phyloP scores from a whole-genome alignment of 768 basidiomycete genomes.

The Ephemerocybe angulata region DNA sequence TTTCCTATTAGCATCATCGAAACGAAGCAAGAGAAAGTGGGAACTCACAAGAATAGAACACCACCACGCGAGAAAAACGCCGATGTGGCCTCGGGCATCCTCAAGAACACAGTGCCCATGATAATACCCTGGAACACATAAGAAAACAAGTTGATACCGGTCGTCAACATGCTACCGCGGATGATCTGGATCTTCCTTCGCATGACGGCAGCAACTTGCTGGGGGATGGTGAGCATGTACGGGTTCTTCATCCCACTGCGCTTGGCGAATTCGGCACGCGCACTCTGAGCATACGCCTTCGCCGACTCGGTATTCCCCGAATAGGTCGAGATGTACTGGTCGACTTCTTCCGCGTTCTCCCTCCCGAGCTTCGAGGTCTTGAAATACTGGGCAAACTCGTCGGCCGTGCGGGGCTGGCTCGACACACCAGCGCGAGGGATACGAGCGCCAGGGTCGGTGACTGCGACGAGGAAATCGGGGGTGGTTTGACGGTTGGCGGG shows the following conservation, averaged over 20 bases:
- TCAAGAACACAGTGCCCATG: conserved; percentile 64
- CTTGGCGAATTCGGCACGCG: conserved; percentile 47
- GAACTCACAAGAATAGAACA: conserved; percentile 68
- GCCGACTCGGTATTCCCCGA: conserved; percentile 43
- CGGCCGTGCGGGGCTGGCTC: conserved; percentile 48
- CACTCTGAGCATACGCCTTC: conserved; percentile 44
- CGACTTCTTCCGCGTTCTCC: conserved; percentile 44
- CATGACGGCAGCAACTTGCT: conserved; percentile 47
- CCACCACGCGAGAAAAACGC: conserved; percentile 77
- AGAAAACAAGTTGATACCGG: conserved; percentile 34
- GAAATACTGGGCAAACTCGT: conserved; percentile 54
- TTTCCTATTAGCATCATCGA: background rate
- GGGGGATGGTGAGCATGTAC: conserved; percentile 40
- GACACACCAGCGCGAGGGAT: conserved; percentile 42
- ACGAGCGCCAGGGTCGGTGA: conserved; percentile 60
- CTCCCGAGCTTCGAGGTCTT: conserved; percentile 35
- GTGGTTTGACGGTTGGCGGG: conserved; percentile 65
- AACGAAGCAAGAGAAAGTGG: background rate
- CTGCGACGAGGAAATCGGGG: conserved; percentile 59
- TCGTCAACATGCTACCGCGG: conserved; percentile 35
- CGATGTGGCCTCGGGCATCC: conserved; percentile 48
- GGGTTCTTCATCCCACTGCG: conserved; percentile 36
- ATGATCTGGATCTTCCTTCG: conserved; percentile 43
- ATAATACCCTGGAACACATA: conserved; percentile 49
- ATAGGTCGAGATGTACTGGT: conserved; percentile 39